These are phyloP conservation scores for Myxozyma mucilagina DNA, from an alignment of 805 yeast genomes.

Conservation along the genomic window DNA sequence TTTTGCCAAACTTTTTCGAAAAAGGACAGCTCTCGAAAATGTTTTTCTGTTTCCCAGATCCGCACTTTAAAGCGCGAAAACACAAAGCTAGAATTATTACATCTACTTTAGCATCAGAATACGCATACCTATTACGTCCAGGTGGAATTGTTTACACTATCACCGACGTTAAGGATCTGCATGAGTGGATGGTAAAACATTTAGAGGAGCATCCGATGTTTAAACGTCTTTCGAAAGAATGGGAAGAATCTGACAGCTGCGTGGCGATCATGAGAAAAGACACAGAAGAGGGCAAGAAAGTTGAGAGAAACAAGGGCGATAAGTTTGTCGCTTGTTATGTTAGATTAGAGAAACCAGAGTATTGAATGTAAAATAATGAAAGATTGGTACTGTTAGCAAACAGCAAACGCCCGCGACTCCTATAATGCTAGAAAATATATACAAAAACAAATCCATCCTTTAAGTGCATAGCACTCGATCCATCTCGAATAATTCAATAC, in stretches of 20 bases:
- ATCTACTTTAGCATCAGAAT: slow-evolving; percentile 79
- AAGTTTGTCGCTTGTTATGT: slow-evolving; percentile 77
- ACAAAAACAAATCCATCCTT: neutral
- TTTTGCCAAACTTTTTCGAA: slow-evolving; percentile 87
- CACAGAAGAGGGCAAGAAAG: slow-evolving; percentile 99
- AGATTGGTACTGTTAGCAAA: neutral
- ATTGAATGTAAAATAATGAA: neutral
- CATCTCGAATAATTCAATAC: slow-evolving; percentile 15
- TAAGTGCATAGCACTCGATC: slow-evolving; percentile 6
- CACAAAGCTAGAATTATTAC: slow-evolving; percentile 97
- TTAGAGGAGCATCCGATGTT: slow-evolving; percentile 88
- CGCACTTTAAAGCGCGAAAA: slow-evolving; percentile 95
- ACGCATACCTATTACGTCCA: slow-evolving; percentile 83
- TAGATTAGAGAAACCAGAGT: slow-evolving; percentile 27
- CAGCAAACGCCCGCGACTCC: neutral
- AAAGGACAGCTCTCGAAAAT: slow-evolving; percentile 68
- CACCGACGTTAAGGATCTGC: slow-evolving; percentile 92
- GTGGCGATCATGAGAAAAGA: slow-evolving; percentile 83
- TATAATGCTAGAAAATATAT: neutral
- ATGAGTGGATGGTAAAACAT: slow-evolving; percentile 94
- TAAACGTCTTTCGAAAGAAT: slow-evolving; percentile 71
- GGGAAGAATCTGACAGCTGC: slow-evolving; percentile 79
- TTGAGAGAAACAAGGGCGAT: slow-evolving; percentile 81
- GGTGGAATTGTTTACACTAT: slow-evolving; percentile 92
- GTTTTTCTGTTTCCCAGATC: slow-evolving; percentile 99